Evolutionary conservation across 1,284 basidiomycete genomes (phyloP).

Genomic region (Pisolithus thermaeus): DNA sequence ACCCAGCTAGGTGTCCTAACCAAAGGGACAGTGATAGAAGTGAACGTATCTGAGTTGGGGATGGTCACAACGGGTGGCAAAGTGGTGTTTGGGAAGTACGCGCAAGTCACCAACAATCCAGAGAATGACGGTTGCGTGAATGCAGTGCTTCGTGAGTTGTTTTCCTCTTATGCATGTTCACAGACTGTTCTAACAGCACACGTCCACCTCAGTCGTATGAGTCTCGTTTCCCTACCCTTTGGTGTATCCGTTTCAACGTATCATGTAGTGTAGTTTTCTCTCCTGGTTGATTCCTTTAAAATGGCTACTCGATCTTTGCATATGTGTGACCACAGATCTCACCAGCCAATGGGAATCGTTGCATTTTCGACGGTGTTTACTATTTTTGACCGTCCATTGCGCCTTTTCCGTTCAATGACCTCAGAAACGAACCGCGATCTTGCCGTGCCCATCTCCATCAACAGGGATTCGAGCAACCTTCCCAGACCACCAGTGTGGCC

Average conservation of each 20-base stretch:
- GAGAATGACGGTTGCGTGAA: constrained; percentile 98
- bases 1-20: constrained; percentile 95
- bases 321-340: too few relatives aligned
- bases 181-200: constrained; percentile 5
- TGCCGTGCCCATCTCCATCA: constrained; percentile 17
- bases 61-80: constrained; percentile 99
- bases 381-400: too few relatives aligned
- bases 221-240: neutral
- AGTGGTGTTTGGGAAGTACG: constrained; percentile 88
- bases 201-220: constrained; percentile 18
- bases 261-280: too few relatives aligned
- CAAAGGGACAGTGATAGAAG: constrained; percentile 97
- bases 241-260: constrained; percentile 5
- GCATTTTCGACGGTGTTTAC: too few relatives aligned
- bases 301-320: too few relatives aligned
- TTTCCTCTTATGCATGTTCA: neutral
- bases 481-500: constrained; percentile 59
- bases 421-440: constrained; percentile 9
- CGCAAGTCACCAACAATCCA: constrained; percentile 95
- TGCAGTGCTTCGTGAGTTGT: constrained; percentile 74
- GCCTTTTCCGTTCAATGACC: constrained; percentile 11
- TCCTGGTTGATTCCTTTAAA: too few relatives aligned
- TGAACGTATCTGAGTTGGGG: constrained; percentile 95
- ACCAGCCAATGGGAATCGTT: too few relatives aligned
- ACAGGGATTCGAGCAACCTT: neutral